Conservation (phyloP, 768 basidiomycete genomes). For the Pleurotus tuber-regium region DNA sequence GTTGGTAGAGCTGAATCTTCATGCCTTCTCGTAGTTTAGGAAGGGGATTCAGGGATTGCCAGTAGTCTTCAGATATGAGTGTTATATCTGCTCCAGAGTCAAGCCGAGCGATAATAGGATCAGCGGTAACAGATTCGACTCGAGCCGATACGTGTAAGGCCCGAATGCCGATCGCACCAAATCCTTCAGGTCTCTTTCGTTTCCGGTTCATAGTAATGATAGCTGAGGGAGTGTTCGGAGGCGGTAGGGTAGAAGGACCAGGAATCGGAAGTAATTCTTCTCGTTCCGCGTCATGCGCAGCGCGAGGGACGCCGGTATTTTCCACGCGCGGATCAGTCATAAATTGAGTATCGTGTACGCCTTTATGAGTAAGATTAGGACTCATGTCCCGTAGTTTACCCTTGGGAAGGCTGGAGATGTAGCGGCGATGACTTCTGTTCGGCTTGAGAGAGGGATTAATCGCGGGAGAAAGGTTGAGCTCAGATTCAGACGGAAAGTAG, state of each 20-base stretch:
- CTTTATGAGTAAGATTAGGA: neutral
- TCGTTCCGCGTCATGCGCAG: neutral
- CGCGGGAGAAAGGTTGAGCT: neutral
- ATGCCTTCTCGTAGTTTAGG: neutral
- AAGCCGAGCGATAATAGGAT: neutral
- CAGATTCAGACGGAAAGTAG: neutral
- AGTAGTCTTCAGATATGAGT: conserved; percentile 13
- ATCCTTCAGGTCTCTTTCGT: neutral
- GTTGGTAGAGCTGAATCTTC: neutral
- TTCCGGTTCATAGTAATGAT: neutral
- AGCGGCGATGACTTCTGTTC: neutral
- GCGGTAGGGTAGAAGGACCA: neutral
- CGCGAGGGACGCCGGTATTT: neutral
- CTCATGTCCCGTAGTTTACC: neutral
- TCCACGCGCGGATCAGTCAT: neutral
- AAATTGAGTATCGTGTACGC: neutral
- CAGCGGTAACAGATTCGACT: neutral
- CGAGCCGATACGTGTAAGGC: conserved; percentile 11
- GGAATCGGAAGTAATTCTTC: neutral
- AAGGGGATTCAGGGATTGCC: neutral
- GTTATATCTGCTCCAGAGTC: conserved; percentile 16
- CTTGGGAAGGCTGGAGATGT: neutral
- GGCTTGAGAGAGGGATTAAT: neutral
- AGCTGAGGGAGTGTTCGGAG: neutral
- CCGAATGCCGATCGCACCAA: neutral